Evolutionary conservation across 768 basidiomycete species (phyloP).

Genomic region (Amanita fuliginea): DNA sequence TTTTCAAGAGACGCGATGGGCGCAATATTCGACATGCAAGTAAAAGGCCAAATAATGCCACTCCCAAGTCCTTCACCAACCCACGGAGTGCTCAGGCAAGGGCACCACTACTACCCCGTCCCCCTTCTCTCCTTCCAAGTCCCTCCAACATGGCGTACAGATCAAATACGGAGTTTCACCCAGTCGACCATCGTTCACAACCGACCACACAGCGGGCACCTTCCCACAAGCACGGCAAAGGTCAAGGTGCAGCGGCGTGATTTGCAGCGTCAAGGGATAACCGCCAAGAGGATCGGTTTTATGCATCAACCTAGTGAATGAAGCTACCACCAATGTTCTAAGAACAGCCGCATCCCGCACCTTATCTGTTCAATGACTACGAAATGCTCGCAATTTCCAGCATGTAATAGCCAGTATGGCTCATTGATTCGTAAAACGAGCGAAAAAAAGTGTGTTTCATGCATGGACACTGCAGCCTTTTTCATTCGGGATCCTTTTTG

Average conservation of each 20-base stretch:
- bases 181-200: conserved; percentile 62
- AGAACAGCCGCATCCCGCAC: conserved; percentile 19
- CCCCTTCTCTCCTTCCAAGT: conserved; percentile 46
- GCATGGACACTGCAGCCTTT: conserved; percentile 31
- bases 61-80: conserved; percentile 2
- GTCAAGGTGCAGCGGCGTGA: conserved; percentile 49
- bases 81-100: conserved; percentile 28
- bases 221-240: conserved; percentile 60
- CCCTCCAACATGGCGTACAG: conserved; percentile 65
- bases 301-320: conserved; percentile 39
- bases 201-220: conserved; percentile 56
- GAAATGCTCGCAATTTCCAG: conserved; percentile 77
- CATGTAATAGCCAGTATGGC: conserved; percentile 77
- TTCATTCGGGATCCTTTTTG: conserved; percentile 17
- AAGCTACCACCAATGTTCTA: conserved; percentile 5
- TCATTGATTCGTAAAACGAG: conserved; percentile 54
- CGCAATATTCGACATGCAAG: conserved; percentile 19
- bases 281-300: conserved; percentile 40
- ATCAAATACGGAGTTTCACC: conserved; percentile 71
- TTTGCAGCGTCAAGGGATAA: conserved; percentile 61
- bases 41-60: conserved; percentile 8
- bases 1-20: conserved; percentile 32
- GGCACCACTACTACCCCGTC: conserved; percentile 39
- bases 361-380: conserved; percentile 65
- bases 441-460: conserved; percentile 37